Conservation (phyloP, 805 yeast species). For the Cephaloascus fragrans region DNA sequence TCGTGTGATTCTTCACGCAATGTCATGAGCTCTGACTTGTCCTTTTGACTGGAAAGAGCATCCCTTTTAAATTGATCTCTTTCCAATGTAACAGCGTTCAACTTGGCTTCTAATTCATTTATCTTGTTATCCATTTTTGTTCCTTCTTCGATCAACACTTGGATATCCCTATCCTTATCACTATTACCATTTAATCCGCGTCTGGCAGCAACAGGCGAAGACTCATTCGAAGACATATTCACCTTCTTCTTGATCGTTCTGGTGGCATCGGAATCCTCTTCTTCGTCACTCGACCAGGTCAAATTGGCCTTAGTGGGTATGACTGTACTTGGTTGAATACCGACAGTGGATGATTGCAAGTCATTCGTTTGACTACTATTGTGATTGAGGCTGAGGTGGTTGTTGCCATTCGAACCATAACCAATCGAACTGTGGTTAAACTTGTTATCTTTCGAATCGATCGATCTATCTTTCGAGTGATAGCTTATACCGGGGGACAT, state of each 20-base stretch:
- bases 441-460: not conserved
- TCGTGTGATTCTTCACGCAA: not conserved
- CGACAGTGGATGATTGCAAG: conserved; percentile 12
- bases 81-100: not conserved
- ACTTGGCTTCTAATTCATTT: conserved; percentile 18
- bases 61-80: not conserved
- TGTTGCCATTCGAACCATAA: not conserved
- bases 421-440: not conserved
- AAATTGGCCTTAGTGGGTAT: conserved; percentile 80
- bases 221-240: conserved; percentile 1
- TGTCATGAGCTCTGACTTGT: not conserved
- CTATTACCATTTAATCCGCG: not conserved
- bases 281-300: conserved; percentile 86
- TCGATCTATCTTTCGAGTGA: not conserved
- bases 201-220: not conserved
- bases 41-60: not conserved
- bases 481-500: not conserved
- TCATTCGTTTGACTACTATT: too few species aligned
- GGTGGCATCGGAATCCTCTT: conserved; percentile 32
- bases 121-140: conserved; percentile 38
- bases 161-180: conserved; percentile 30
- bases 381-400: not conserved
- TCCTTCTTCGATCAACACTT: conserved; percentile 34
- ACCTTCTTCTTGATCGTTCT: conserved; percentile 5
- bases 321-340: conserved; percentile 56